Evolutionary conservation across 345 rosid genomes (phyloP).

Genomic region (Pugionium dolabratum): DNA sequence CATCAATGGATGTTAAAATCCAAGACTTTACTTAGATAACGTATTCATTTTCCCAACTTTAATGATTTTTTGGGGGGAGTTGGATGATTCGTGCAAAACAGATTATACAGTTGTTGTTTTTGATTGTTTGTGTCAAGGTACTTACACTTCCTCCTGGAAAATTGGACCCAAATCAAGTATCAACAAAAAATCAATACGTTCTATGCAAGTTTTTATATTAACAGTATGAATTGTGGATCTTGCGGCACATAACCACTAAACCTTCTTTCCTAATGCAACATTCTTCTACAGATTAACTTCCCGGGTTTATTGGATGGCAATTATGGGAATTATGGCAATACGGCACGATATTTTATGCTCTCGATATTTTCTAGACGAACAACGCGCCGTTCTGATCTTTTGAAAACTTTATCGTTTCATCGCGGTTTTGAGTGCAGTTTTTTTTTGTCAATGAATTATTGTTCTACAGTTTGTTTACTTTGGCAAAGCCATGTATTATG

Average conservation of each 20-base stretch:
- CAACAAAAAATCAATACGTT: too few relatives aligned
- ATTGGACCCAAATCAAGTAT: too few relatives aligned
- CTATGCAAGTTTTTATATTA: too few relatives aligned
- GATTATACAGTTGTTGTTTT: too few relatives aligned
- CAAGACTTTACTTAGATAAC: neutral
- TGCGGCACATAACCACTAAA: neutral
- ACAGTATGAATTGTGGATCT: neutral
- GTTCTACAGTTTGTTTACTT: neutral
- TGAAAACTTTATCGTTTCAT: neutral
- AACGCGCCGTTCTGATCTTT: neutral
- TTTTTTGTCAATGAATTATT: neutral
- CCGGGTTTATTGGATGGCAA: conserved; percentile 5
- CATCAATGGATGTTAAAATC: neutral
- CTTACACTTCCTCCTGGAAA: too few relatives aligned
- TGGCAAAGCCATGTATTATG: conserved; percentile 1
- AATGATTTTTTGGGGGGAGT: too few relatives aligned
- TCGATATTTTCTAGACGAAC: neutral
- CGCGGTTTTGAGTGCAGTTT: neutral
- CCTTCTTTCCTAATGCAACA: neutral
- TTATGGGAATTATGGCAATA: neutral
- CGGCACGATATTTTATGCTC: conserved; percentile 4
- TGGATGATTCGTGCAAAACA: too few relatives aligned
- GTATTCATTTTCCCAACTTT: neutral
- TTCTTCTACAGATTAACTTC: neutral
- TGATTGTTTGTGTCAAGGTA: too few relatives aligned